Percentiles rank a stretch among this genome's conserved stretches.
These are phyloP conservation scores for Myrica gale DNA, from an alignment of 306 rosid species.

Conservation along the genomic window DNA sequence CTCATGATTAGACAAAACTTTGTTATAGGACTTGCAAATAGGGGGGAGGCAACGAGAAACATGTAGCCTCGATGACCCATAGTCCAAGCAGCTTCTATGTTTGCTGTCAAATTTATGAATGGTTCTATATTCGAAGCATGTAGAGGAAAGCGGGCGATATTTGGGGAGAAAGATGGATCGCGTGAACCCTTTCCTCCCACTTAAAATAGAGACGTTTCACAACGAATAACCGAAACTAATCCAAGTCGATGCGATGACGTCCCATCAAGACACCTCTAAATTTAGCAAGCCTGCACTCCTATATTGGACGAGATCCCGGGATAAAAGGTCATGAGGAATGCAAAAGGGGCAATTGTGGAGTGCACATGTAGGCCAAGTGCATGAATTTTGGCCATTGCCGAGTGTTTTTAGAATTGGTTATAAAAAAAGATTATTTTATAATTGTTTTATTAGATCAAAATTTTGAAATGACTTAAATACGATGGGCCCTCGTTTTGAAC, in stretches of 20 bases:
- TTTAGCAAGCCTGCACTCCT: neutral
- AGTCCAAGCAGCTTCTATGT: neutral
- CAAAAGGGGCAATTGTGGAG: neutral
- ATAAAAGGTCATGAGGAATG: neutral
- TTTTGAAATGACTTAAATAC: too few species aligned
- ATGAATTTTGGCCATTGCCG: too few species aligned
- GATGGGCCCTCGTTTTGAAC: too few species aligned
- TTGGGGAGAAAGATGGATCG: slow-evolving; percentile 30
- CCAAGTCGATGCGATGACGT: neutral
- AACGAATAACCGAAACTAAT: neutral
- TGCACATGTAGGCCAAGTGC: neutral
- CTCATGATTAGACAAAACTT: too few species aligned
- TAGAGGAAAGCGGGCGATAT: slow-evolving; percentile 28
- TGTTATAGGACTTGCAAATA: neutral
- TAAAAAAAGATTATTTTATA: too few species aligned
- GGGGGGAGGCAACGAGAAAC: slow-evolving; percentile 11
- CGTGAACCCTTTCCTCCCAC: slow-evolving; percentile 15
- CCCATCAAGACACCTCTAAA: slow-evolving; percentile 8
- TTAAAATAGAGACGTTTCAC: slow-evolving; percentile 9
- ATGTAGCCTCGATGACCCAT: slow-evolving; percentile 13
- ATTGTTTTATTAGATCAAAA: too few species aligned
- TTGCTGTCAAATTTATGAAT: slow-evolving; percentile 9
- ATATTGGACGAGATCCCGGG: neutral
- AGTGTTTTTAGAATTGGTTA: too few species aligned
- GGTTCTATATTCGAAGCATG: slow-evolving; percentile 1